Base-by-base conservation (phyloP, 768 basidiomycete genomes). In the Mycena albidolilacea region DNA sequence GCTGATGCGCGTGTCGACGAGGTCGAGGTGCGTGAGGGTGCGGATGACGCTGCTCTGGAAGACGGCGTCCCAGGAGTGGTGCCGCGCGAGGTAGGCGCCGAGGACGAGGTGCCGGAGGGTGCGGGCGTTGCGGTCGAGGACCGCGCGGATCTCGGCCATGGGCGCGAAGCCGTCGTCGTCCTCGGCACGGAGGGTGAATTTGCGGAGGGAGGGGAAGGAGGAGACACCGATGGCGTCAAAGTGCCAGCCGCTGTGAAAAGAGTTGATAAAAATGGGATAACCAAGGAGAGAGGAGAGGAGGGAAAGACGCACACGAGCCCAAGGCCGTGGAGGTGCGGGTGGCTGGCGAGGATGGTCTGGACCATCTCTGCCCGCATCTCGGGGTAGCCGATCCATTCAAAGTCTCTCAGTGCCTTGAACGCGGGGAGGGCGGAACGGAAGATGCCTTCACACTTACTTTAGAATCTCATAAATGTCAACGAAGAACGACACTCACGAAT, bases 381-480 rank as follows among this genome's bases (percentile, higher is more conserved):
- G 1, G 91, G 92, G 76, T 92, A 92, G 7, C 92, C 91, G n/a
- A 92, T 92, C 92, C 92, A 93, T 80, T 93, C 91, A 76, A 92
- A 91, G 72, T 91, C 91, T 14, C 83, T 78, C 12, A 93, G 81
- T 9, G 87, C 86, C 70, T 83, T 90, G 81, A 92, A 92, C 54
- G 89, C 89, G 0, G 91, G 90, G 15, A 93, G 83, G 2, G 90
- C 87, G 10, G 87, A 89, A 67, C 87, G 87, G 80, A 92, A 91
- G 57, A 92, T 88, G 17, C 90, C 88, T 90, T 6, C 15, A 3
- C 2, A 0, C 30, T 30, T 30, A 30, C 30, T 30, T 30, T 46
- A 46, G 44, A 12, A 46, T 17, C 1, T 17, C 30, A 30, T 30
- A 30, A 17, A 17, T 6, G 44, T 17, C 0, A 17, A 46, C 11